Conservation (phyloP, 371 early-diverging fungal species). For the Smittium mucronatum region DNA sequence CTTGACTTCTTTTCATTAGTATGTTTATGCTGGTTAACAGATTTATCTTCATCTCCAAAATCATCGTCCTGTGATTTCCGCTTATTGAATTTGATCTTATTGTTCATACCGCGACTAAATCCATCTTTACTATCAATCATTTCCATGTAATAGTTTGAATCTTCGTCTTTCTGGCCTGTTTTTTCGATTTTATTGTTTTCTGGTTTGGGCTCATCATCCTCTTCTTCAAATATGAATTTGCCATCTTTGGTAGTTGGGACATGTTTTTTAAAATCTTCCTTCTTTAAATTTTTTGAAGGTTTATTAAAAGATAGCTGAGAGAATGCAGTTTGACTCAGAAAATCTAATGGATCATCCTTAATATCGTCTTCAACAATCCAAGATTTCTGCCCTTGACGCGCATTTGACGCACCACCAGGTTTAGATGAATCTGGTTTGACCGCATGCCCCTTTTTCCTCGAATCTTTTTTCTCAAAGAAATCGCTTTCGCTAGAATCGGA, state of each 20-base stretch:
- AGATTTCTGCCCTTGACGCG: conserved; percentile 12
- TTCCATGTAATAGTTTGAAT: conserved; percentile 72
- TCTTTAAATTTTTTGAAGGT: conserved; percentile 23
- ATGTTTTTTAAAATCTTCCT: conserved; percentile 33
- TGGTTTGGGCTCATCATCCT: conserved; percentile 26
- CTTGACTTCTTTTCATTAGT: conserved; percentile 24
- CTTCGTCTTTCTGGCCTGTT: conserved; percentile 30
- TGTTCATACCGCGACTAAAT: conserved; percentile 65
- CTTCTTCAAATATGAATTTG: conserved; percentile 63
- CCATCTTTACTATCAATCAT: conserved; percentile 67
- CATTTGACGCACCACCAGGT: conserved; percentile 5
- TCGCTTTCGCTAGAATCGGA: conserved; percentile 82
- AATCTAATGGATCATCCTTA: conserved; percentile 76
- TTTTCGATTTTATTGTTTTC: conserved; percentile 15
- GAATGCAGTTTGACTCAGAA: conserved; percentile 74
- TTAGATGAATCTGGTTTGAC: conserved; percentile 21
- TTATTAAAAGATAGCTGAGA: conserved; percentile 48
- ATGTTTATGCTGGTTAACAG: background rate
- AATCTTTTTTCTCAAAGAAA: conserved; percentile 81
- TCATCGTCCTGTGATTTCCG: conserved; percentile 41
- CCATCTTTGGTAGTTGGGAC: conserved; percentile 59
- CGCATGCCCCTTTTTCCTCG: conserved; percentile 50
- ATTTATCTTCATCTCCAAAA: conserved; percentile 14
- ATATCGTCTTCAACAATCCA: conserved; percentile 56
- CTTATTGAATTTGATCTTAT: conserved; percentile 80